Evolutionary conservation across 768 basidiomycete species (phyloP).

Genomic region (Mycena leptocephala): DNA sequence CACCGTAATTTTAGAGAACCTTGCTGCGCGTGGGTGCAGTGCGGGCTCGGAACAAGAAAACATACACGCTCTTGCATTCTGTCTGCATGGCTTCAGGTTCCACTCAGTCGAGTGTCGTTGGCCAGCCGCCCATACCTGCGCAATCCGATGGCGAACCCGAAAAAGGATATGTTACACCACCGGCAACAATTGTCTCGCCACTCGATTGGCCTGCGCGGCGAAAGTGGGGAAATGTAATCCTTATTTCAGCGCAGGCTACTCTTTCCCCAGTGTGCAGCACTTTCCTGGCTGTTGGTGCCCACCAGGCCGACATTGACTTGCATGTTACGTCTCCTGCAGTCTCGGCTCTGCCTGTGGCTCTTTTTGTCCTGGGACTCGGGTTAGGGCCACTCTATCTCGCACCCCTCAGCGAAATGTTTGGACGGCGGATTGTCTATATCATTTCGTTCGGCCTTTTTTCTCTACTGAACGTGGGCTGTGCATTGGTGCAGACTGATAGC

Average conservation of each 20-base stretch:
- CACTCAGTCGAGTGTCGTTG: not conserved
- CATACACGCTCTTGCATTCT: no score
- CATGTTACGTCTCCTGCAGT: not conserved
- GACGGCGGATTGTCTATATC: not conserved
- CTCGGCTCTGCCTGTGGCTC: not conserved
- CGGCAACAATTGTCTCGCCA: not conserved
- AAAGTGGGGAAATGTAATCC: not conserved
- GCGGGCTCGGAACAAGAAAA: no score
- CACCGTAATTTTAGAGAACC: no score
- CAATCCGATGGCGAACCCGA: not conserved
- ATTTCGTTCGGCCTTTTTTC: not conserved
- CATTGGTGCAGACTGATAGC: not conserved
- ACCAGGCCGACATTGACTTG: not conserved
- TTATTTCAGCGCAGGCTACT: not conserved
- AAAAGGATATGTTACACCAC: not conserved
- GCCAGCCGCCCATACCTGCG: not conserved
- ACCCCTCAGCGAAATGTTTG: not conserved
- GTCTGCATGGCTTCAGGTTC: not conserved
- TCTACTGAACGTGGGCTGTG: not conserved
- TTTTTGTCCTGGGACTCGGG: not conserved
- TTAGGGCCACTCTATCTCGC: not conserved
- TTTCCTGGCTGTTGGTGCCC: not conserved
- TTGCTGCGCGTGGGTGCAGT: no score
- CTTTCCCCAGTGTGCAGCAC: not conserved
- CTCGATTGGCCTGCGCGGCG: not conserved